phyloP scores from a whole-genome alignment of 176 grass and related monocot genomes.

The Hyparrhenia diplandra region DNA sequence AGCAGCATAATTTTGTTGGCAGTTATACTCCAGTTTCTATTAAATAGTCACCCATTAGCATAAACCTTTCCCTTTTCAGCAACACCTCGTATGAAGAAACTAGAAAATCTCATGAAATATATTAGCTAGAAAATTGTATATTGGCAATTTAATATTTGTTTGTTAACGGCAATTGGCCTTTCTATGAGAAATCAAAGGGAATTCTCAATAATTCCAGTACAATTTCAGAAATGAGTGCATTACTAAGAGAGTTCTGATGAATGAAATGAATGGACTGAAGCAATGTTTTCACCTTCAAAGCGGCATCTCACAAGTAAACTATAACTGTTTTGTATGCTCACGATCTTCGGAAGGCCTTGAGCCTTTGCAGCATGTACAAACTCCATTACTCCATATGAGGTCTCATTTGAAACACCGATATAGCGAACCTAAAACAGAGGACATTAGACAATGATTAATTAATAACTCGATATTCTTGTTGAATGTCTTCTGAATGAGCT shows the following conservation, averaged over 20 bases:
- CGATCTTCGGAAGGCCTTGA: slow-evolving; percentile 71
- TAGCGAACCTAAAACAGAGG: slow-evolving; percentile 60
- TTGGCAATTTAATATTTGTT: not conserved
- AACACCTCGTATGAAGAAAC: not conserved
- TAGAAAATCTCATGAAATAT: not conserved
- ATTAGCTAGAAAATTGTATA: not conserved
- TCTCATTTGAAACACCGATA: slow-evolving; percentile 94
- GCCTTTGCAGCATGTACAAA: slow-evolving; percentile 71
- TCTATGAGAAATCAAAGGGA: not conserved
- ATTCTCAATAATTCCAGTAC: not conserved
- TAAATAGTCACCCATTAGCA: not conserved
- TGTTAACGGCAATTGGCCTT: not conserved
- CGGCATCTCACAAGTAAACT: slow-evolving; percentile 71
- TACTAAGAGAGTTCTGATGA: not conserved
- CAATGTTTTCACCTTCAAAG: slow-evolving; percentile 66
- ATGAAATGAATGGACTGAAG: not conserved
- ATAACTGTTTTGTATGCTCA: slow-evolving; percentile 91
- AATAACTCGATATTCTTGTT: not conserved
- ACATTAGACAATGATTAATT: not conserved
- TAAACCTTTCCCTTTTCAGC: not conserved
- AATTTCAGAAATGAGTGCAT: not conserved
- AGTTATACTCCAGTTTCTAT: not conserved
- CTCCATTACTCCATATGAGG: slow-evolving; percentile 89
- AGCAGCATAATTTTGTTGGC: not conserved
- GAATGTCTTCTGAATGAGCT: not conserved